A percentile compares a stretch with the other conserved stretches of the same genome.
Evolutionary conservation across 129 eudicot genomes (phyloP).

Genomic region (Centella asiatica): DNA sequence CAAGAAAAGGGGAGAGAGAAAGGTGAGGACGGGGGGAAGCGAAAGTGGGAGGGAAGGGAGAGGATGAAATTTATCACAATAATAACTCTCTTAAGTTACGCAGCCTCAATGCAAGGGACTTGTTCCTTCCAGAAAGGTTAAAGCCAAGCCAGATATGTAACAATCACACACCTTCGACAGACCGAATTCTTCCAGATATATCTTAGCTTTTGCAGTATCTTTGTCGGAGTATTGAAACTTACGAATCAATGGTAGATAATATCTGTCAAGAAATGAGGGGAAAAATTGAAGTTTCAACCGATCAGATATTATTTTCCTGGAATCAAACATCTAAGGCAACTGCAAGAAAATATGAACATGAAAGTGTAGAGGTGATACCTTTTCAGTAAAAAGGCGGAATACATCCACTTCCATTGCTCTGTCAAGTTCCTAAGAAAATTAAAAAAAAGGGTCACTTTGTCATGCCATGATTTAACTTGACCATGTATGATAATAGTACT

Average conservation of each 20-base stretch:
- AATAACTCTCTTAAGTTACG: no score
- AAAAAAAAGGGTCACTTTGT: background rate
- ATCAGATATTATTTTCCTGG: background rate
- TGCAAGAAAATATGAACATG: background rate
- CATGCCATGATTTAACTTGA: background rate
- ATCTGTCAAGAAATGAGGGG: background rate
- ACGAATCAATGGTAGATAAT: conserved; percentile 13
- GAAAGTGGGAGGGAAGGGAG: no score
- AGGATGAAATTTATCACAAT: no score
- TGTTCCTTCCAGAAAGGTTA: background rate
- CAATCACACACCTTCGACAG: background rate
- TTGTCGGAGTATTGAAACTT: background rate
- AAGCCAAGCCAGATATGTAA: no score
- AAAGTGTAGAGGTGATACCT: conserved; percentile 34
- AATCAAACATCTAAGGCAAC: background rate
- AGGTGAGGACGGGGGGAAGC: no score
- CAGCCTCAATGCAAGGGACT: no score
- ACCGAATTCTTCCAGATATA: background rate
- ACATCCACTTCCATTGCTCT: conserved; percentile 65
- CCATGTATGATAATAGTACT: background rate
- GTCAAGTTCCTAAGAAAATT: conserved; percentile 45
- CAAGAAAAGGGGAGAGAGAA: no score
- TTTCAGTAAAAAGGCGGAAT: conserved; percentile 57
- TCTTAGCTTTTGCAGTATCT: background rate
- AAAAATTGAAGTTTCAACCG: background rate